phyloP scores from a whole-genome alignment of 768 basidiomycete species.

The Boletus pseudo-olivaceus region DNA sequence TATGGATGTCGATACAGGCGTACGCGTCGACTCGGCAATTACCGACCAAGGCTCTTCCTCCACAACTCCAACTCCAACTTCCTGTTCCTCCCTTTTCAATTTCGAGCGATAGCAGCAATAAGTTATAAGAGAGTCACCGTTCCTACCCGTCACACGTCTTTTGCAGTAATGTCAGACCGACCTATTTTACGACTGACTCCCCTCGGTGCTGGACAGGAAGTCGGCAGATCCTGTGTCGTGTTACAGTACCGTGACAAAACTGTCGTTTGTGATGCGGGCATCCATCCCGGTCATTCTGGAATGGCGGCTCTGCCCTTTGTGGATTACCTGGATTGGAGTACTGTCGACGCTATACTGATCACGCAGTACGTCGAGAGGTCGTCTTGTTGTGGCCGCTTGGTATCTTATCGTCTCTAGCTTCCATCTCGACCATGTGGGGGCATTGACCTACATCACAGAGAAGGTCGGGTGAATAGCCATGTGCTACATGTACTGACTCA shows the following conservation, averaged over 20 bases:
- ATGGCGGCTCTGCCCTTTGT: constrained; percentile 93
- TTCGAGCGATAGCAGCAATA: background rate
- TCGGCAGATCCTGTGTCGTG: constrained; percentile 93
- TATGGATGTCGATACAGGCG: background rate
- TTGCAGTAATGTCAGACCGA: constrained; percentile 42
- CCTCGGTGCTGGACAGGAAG: constrained; percentile 95
- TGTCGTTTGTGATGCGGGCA: constrained; percentile 91
- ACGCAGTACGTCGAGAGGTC: constrained; percentile 70
- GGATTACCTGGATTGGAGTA: constrained; percentile 96
- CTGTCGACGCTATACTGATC: constrained; percentile 89
- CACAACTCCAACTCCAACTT: too few species aligned
- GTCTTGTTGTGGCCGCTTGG: background rate
- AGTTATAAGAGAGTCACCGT: background rate
- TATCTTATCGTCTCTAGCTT: constrained; percentile 51
- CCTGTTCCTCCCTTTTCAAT: background rate
- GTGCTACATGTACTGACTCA: background rate
- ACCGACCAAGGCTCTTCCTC: constrained; percentile 7
- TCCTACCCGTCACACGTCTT: background rate
- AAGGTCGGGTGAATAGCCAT: constrained; percentile 52
- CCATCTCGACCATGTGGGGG: constrained; percentile 95
- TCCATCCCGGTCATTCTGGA: constrained; percentile 91
- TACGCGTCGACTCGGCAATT: constrained; percentile 28
- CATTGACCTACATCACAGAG: constrained; percentile 93
- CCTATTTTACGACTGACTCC: constrained; percentile 76
- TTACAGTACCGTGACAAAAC: constrained; percentile 88